Evolutionary conservation across 495 filamentous ascomycete species (phyloP), one percentile per base, ranked within the genome.

Genomic region (Acidomyces sp.): DNA sequence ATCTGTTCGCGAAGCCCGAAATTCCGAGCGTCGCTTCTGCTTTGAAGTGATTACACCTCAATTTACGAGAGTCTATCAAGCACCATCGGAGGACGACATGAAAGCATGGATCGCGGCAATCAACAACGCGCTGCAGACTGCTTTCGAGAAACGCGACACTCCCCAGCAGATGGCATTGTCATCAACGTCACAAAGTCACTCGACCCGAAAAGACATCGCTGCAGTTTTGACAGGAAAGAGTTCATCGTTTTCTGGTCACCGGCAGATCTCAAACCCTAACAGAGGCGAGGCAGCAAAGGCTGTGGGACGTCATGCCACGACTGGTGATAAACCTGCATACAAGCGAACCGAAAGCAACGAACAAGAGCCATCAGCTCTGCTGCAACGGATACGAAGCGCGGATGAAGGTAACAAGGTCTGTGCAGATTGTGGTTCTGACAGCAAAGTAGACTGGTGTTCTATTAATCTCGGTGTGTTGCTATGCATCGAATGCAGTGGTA

Each of bases 41-140:
- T 99, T 96, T 54, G 90, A 99, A 63, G 82, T 96, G 23, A 96
- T 99, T 33, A 99, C 90, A 1, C 90, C 90, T 20, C 82, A 93
- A 19, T 99, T 76, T 62, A 96, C 90, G 52, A 80, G 90, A 35
- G 87, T 96, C 17, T 99, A 95, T 52, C 90, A 99, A 61, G 92
- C 90, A 46, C 92, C 88, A 15, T 94, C 87, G 0, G 92, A 93
- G 58, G 90, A 96, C 20, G 90, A 99, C 53, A 93, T 96, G 88
- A 82, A 76, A 49, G 87, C 72, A 53, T 99, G 90, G 90, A 96
- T 99, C 49, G 71, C 77, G 15, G 82, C 90, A 22, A 88, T 99
- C 61, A 96, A 96, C 58, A 99, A 96, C 56, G 90, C 90, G 13
- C 66, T 96, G 22, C 90, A 96, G 54, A 93, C 82, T 60, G 93